These are phyloP conservation scores for Amanita subjunquillea DNA, from an alignment of 768 basidiomycete species.

Conservation along the genomic window DNA sequence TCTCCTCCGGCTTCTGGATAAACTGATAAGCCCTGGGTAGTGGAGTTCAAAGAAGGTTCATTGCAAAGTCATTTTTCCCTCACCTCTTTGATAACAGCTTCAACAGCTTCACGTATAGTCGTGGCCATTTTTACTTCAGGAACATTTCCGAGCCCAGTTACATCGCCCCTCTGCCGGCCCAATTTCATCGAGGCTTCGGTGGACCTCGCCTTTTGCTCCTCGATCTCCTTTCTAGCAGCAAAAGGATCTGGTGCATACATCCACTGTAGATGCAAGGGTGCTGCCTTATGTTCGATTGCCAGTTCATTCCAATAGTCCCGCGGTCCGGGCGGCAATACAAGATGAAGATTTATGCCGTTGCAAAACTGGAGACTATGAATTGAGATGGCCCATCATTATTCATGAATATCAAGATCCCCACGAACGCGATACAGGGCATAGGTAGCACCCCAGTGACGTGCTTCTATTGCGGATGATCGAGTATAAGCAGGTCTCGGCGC, in stretches of 20 bases:
- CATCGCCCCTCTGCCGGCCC: background rate
- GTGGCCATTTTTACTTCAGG: slow-evolving; percentile 83
- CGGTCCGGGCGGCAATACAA: slow-evolving; percentile 72
- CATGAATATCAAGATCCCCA: slow-evolving; percentile 14
- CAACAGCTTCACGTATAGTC: slow-evolving; percentile 66
- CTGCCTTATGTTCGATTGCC: slow-evolving; percentile 54
- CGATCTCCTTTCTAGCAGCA: slow-evolving; percentile 55
- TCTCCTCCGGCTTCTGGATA: slow-evolving; percentile 36
- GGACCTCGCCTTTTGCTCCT: slow-evolving; percentile 53
- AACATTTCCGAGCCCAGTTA: slow-evolving; percentile 13
- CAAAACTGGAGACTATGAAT: slow-evolving; percentile 44
- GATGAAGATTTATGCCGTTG: slow-evolving; percentile 65
- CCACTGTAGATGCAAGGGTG: slow-evolving; percentile 68
- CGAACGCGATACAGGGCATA: slow-evolving; percentile 82
- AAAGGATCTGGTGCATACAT: slow-evolving; percentile 88
- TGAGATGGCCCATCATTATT: slow-evolving; percentile 12
- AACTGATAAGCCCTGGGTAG: slow-evolving; percentile 35
- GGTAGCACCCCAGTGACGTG: slow-evolving; percentile 86
- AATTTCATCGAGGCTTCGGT: slow-evolving; percentile 13
- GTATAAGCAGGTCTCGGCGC: slow-evolving; percentile 66
- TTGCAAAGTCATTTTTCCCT: background rate
- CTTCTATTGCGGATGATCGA: slow-evolving; percentile 62
- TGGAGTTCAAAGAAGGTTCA: background rate
- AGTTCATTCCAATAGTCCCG: slow-evolving; percentile 83
- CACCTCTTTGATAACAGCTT: slow-evolving; percentile 73